phyloP scores from a whole-genome alignment of 768 basidiomycete genomes.

The Plicaturopsis crispa region DNA sequence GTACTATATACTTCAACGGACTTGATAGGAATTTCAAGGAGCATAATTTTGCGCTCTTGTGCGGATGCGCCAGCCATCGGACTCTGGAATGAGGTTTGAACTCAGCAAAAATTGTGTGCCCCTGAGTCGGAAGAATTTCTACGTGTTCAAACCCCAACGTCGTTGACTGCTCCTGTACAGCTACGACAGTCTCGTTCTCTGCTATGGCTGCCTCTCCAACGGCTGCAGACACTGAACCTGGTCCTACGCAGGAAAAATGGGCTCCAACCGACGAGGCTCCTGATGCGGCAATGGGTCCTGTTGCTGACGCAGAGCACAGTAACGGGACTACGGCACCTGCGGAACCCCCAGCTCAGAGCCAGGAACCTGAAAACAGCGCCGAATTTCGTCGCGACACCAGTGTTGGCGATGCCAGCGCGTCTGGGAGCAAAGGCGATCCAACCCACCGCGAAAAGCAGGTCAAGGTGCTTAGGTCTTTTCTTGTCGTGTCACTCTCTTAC shows the following conservation, averaged over 20 bases:
- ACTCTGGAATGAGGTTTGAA: no score
- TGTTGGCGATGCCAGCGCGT: constrained; percentile 32
- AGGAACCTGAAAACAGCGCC: constrained; percentile 40
- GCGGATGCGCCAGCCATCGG: no score
- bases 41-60: no score
- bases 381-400: constrained; percentile 48
- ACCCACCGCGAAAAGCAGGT: constrained; percentile 60
- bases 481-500: constrained; percentile 24
- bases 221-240: constrained; percentile 6
- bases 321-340: constrained; percentile 40
- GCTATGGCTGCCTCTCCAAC: constrained; percentile 16
- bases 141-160: no score
- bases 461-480: constrained; percentile 82
- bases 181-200: no score
- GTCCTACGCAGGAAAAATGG: constrained; percentile 45
- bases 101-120: no score
- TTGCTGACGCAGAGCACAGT: constrained; percentile 32
- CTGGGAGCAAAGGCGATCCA: constrained; percentile 34
- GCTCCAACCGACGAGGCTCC: constrained; percentile 31
- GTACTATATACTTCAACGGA: no score
- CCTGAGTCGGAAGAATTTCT: no score
- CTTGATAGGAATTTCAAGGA: no score
- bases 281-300: constrained; percentile 32
- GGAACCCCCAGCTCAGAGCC: no score
- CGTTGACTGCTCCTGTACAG: no score